Base-by-base conservation (phyloP, 2,329 filamentous ascomycete species). In the Colletotrichum phormii region DNA sequence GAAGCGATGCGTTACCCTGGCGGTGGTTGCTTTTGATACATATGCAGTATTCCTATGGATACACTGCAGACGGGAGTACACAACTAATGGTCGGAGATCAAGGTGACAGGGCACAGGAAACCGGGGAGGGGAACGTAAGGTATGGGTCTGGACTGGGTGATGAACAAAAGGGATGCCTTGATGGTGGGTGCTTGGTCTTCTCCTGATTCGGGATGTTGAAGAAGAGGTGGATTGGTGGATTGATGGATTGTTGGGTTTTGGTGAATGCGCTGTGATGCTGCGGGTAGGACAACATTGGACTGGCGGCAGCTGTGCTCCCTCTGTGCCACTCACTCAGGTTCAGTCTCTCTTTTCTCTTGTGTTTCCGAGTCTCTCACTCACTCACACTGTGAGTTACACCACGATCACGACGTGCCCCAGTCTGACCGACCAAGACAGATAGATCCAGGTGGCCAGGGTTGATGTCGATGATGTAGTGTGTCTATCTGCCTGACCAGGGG, bases 131-230 rank as follows among this genome's bases (percentile, higher is more conserved):
- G 13, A 42, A 3, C 13, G 37, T 15, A 42, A 18, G 61, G 11
- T 54, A 13, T 54, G 31, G 22, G 61, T 53, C 61, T 54, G 61
- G 24, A 22, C 31, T 51, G 8, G 31, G 53, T 37, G 46, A 54
- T 54, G 46, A 64, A 64, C 46, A 26, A 37, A 26, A 54, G 15
- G 42, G 46, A 63, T 53, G 46, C 29, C 60, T 63, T 12, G 42
- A 5, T 33, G 18, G 29, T 24, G 26, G 60, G 42, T 24, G 60
- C 60, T 53, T 63, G 61, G 46, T 63, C 46, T 53, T 26, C 46
- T 53, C 61, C 61, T 64, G 46, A 54, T 64, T 31, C 29, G 29
- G 61, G 46, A 64, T 54, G 13, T 64, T 54, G 61, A 64, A 54
- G 61, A 64, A 35, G 60, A 37, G 61, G 31, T 54, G 61, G 61